Evolutionary conservation across 768 basidiomycete genomes (phyloP).

Genomic region (Amanita polypyramis): DNA sequence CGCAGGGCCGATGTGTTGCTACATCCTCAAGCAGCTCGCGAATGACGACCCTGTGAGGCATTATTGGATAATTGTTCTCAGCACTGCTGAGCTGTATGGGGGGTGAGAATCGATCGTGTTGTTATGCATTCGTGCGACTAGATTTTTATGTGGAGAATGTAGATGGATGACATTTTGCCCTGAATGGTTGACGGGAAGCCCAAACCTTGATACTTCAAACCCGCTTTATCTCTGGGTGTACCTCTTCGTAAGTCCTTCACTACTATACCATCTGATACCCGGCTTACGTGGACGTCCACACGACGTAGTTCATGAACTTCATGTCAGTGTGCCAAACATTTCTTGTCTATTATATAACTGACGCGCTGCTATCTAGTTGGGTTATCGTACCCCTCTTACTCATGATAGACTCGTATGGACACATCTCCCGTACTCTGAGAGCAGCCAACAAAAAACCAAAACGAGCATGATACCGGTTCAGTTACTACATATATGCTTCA

Average conservation of each 20-base stretch:
- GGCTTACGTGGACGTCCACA: not conserved
- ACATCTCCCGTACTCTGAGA: conserved; percentile 56
- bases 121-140: not conserved
- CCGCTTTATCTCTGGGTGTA: conserved; percentile 71
- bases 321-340: conserved; percentile 37
- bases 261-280: not conserved
- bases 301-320: conserved; percentile 63
- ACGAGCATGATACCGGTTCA: not conserved
- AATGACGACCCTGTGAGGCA: conserved; percentile 55
- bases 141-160: not conserved
- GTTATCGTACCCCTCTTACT: conserved; percentile 66
- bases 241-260: conserved; percentile 48
- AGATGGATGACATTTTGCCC: conserved; percentile 88
- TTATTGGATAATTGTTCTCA: conserved; percentile 73
- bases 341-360: not conserved
- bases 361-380: conserved; percentile 41
- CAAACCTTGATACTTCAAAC: conserved; percentile 63
- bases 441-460: conserved; percentile 7
- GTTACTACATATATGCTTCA: not conserved
- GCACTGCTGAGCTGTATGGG: conserved; percentile 72
- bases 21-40: conserved; percentile 56
- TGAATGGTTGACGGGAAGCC: conserved; percentile 73
- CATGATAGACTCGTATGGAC: conserved; percentile 68
- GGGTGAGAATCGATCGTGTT: conserved; percentile 30
- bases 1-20: conserved; percentile 65